Evolutionary conservation across 2,329 filamentous ascomycete species (phyloP).

Genomic region (Xylariaceae sp.): DNA sequence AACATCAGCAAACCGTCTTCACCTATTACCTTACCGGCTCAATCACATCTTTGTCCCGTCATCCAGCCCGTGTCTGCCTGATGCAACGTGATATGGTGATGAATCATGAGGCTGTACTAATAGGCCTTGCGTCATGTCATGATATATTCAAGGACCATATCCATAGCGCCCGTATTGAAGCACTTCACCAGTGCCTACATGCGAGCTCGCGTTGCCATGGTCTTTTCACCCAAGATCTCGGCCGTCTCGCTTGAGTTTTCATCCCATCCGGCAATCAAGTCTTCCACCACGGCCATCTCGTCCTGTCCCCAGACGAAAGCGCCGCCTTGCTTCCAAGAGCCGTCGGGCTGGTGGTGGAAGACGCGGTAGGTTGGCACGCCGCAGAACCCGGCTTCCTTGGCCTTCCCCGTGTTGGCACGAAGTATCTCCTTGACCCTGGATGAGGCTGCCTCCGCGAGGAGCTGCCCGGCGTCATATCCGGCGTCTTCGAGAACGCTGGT

Average conservation of each 20-base stretch:
- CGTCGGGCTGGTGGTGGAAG: conserved; percentile 2
- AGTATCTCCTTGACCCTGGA: conserved; percentile 2
- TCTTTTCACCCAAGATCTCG: not conserved
- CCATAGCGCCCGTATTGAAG: no score
- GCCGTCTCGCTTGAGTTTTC: conserved; percentile 3
- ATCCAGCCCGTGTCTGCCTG: no score
- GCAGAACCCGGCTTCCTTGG: conserved; percentile 6
- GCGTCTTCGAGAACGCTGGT: conserved; percentile 3
- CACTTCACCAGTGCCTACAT: not conserved
- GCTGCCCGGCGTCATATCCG: conserved; percentile 3
- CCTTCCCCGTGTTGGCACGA: conserved; percentile 3
- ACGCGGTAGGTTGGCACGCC: conserved; percentile 7
- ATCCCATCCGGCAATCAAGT: conserved; percentile 7
- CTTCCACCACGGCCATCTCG: conserved; percentile 6
- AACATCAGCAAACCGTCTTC: no score
- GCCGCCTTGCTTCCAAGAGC: conserved; percentile 3
- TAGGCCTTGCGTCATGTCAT: no score
- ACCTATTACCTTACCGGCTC: no score
- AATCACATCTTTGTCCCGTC: no score
- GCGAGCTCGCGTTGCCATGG: not conserved
- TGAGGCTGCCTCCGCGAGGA: conserved; percentile 3
- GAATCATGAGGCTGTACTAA: no score
- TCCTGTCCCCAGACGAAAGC: conserved; percentile 7
- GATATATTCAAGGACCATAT: no score
- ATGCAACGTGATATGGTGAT: no score